Percentiles rank a stretch among this genome's conserved stretches.
phyloP scores from a whole-genome alignment of 345 rosid species.

The Acer negundo region DNA sequence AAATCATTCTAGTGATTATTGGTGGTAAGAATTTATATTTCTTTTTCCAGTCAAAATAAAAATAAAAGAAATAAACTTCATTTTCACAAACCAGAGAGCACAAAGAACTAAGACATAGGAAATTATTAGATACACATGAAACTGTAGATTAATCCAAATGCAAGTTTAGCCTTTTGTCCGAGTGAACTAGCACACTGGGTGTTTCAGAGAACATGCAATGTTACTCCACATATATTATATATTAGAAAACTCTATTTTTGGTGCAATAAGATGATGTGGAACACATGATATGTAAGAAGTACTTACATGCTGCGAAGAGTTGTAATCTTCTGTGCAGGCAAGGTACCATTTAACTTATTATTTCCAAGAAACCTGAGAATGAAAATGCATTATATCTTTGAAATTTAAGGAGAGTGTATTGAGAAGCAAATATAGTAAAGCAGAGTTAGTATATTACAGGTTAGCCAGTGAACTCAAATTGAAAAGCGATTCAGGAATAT shows the following conservation, averaged over 20 bases:
- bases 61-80: too few relatives aligned
- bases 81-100: too few relatives aligned
- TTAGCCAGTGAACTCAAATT: constrained; percentile 34
- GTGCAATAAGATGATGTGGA: neutral
- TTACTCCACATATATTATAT: too few relatives aligned
- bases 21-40: too few relatives aligned
- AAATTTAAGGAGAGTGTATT: neutral
- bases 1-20: too few relatives aligned
- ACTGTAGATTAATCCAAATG: too few relatives aligned
- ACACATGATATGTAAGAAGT: neutral
- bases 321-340: constrained; percentile 51
- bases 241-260: neutral
- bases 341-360: constrained; percentile 51
- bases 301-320: constrained; percentile 60
- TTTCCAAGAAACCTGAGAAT: constrained; percentile 64
- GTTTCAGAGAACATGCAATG: too few relatives aligned
- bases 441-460: constrained; percentile 51
- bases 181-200: too few relatives aligned
- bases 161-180: too few relatives aligned
- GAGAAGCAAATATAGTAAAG: neutral
- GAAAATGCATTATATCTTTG: constrained; percentile 17
- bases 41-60: too few relatives aligned
- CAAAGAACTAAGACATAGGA: too few relatives aligned
- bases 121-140: too few relatives aligned
- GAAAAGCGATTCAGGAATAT: constrained; percentile 46